Conservation (phyloP, 1,284 basidiomycete species). For the Moesziomyces sp. region DNA sequence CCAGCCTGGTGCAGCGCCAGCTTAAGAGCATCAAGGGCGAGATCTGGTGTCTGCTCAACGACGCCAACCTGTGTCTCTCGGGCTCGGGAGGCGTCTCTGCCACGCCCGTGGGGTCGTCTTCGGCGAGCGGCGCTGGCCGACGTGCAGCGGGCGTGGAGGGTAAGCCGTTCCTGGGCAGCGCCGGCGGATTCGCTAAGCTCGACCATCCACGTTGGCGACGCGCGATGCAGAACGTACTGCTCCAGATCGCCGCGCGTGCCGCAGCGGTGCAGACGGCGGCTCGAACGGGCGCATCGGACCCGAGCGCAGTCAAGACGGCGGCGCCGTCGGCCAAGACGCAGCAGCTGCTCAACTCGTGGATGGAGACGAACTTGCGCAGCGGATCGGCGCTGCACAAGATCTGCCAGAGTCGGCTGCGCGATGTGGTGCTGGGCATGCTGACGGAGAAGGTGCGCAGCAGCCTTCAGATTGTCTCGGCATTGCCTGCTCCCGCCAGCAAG, state of each 20-base stretch:
- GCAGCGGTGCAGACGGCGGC: slow-evolving; percentile 45
- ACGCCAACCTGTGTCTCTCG: slow-evolving; percentile 67
- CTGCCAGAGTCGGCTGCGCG: slow-evolving; percentile 49
- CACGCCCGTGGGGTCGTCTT: slow-evolving; percentile 3
- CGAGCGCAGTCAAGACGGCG: slow-evolving; percentile 14
- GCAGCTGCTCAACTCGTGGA: slow-evolving; percentile 55
- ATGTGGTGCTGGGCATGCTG: slow-evolving; percentile 48
- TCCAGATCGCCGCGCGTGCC: slow-evolving; percentile 77
- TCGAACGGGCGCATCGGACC: slow-evolving; percentile 9
- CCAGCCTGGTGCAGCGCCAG: slow-evolving; percentile 42
- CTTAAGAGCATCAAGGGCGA: slow-evolving; percentile 73
- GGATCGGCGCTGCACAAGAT: slow-evolving; percentile 53
- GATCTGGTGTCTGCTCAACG: slow-evolving; percentile 78
- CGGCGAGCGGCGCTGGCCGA: slow-evolving; percentile 2
- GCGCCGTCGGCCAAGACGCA: slow-evolving; percentile 47
- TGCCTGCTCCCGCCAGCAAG: neutral
- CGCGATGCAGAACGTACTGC: slow-evolving; percentile 74
- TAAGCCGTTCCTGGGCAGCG: slow-evolving; percentile 32
- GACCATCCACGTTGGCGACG: slow-evolving; percentile 71
- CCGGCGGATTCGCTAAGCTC: slow-evolving; percentile 62
- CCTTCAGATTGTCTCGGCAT: slow-evolving; percentile 5
- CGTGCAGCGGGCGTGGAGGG: slow-evolving; percentile 13
- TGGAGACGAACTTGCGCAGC: slow-evolving; percentile 50
- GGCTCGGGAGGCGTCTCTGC: slow-evolving; percentile 13
- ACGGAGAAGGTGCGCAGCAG: slow-evolving; percentile 25